These are phyloP conservation scores for Sugiyamaella marilandica DNA, from an alignment of 805 yeast species.

Conservation along the genomic window DNA sequence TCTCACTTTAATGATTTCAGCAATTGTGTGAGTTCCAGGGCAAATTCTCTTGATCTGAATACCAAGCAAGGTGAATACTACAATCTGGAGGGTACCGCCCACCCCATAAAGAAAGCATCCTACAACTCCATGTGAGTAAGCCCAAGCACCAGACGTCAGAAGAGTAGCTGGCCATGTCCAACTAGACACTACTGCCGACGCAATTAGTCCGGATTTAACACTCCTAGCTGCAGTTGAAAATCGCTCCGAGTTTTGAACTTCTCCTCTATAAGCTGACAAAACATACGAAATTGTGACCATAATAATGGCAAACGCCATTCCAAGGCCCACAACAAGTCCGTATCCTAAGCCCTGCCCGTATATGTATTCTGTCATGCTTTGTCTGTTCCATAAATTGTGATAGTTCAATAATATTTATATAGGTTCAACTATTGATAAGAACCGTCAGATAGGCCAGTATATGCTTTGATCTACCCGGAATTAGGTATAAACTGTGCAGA, in stretches of 20 bases:
- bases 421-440: too few species aligned
- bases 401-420: too few species aligned
- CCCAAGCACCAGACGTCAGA: conserved; percentile 69
- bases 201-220: conserved; percentile 76
- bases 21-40: conserved; percentile 85
- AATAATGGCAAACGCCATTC: conserved; percentile 53
- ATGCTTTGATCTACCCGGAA: too few species aligned
- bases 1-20: conserved; percentile 75
- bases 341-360: conserved; percentile 75
- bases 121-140: conserved; percentile 67
- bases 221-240: conserved; percentile 89
- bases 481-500: too few species aligned
- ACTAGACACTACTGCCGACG: conserved; percentile 85
- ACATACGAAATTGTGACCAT: conserved; percentile 72
- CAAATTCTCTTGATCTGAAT: conserved; percentile 84
- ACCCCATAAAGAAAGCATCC: conserved; percentile 83
- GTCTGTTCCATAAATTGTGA: too few species aligned
- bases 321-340: conserved; percentile 86
- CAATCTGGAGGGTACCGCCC: conserved; percentile 85
- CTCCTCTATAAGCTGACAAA: conserved; percentile 72
- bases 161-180: conserved; percentile 91
- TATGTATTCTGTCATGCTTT: neutral
- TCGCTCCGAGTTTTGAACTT: conserved; percentile 86
- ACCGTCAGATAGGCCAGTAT: too few species aligned
- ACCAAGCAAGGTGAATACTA: conserved; percentile 77